Evolutionary conservation across 371 early-diverging fungal genomes (phyloP).

Genomic region (Mucor sp.): DNA sequence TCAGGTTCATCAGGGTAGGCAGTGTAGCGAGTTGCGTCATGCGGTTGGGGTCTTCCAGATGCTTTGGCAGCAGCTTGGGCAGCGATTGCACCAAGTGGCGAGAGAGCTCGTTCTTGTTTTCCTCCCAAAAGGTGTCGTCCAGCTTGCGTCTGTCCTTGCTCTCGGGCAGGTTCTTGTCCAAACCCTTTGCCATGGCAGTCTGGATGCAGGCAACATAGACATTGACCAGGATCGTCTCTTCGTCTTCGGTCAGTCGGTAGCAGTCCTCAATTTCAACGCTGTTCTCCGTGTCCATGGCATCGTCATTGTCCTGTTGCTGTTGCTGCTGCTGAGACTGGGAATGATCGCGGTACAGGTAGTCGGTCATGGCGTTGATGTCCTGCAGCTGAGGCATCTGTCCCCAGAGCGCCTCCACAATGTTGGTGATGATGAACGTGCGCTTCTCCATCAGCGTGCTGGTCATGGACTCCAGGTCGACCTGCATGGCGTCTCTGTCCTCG

Average conservation of each 20-base stretch:
- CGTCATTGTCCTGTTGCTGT: slow-evolving; percentile 10
- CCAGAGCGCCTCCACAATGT: slow-evolving; percentile 65
- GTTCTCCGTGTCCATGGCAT: slow-evolving; percentile 9
- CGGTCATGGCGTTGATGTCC: slow-evolving; percentile 60
- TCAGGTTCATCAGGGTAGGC: slow-evolving; percentile 61
- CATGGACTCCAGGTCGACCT: slow-evolving; percentile 14
- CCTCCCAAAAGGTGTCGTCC: slow-evolving; percentile 28
- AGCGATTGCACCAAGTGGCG: slow-evolving; percentile 57
- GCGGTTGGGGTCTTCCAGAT: slow-evolving; percentile 56
- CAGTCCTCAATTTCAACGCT: slow-evolving; percentile 29
- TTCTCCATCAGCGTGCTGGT: slow-evolving; percentile 15
- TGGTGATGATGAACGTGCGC: slow-evolving; percentile 33
- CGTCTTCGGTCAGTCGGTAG: slow-evolving; percentile 60
- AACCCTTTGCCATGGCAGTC: slow-evolving; percentile 33
- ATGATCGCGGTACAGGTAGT: slow-evolving; percentile 64
- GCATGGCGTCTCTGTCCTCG: slow-evolving; percentile 21
- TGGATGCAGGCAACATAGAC: slow-evolving; percentile 52
- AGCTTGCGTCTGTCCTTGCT: slow-evolving; percentile 23
- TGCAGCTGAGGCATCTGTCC: slow-evolving; percentile 42
- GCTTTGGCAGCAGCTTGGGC: slow-evolving; percentile 69
- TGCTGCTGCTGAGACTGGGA: slow-evolving; percentile 24
- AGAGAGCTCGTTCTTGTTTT: slow-evolving; percentile 50
- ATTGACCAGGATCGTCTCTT: slow-evolving; percentile 65
- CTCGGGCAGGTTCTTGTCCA: slow-evolving; percentile 24
- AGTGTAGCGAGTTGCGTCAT: slow-evolving; percentile 58